Percentiles rank a stretch among this genome's conserved stretches.
Evolutionary conservation across 306 rosid genomes (phyloP).

Genomic region (Lupinus albus): DNA sequence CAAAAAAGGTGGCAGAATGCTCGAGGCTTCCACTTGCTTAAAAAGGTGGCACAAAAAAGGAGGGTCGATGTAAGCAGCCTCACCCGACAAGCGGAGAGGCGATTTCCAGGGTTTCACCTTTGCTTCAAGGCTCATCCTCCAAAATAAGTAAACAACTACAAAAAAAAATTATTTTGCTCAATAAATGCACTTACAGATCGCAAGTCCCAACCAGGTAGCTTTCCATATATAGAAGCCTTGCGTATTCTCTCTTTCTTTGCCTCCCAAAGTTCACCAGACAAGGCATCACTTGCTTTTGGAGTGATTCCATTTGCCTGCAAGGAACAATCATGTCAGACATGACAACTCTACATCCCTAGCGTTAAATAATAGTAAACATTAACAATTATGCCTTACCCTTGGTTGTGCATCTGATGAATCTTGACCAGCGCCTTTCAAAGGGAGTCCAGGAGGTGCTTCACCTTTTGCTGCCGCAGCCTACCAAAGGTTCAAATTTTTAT

Average conservation of each 20-base stretch:
- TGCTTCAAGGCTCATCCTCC: too few species aligned
- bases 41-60: too few species aligned
- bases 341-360: conserved; percentile 29
- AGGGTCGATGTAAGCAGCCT: too few species aligned
- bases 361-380: conserved; percentile 16
- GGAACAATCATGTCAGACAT: conserved; percentile 28
- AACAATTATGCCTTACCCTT: conserved; percentile 51
- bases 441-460: conserved; percentile 96
- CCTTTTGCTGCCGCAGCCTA: conserved; percentile 99
- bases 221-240: conserved; percentile 70
- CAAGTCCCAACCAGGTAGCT: conserved; percentile 84
- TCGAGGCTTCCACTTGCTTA: too few species aligned
- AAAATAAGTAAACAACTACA: too few species aligned
- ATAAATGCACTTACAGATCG: conserved; percentile 73
- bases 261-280: conserved; percentile 98
- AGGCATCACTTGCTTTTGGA: conserved; percentile 86
- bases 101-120: too few species aligned
- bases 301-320: conserved; percentile 69
- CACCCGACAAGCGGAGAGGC: too few species aligned
- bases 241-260: conserved; percentile 84
- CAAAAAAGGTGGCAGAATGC: too few species aligned
- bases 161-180: conserved; percentile 14
- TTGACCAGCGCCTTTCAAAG: conserved; percentile 95
- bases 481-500: conserved; percentile 12
- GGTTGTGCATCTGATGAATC: conserved; percentile 81